These are phyloP conservation scores for Trichoderma arundinaceum DNA, from an alignment of 2,329 filamentous ascomycete species.

Conservation along the genomic window DNA sequence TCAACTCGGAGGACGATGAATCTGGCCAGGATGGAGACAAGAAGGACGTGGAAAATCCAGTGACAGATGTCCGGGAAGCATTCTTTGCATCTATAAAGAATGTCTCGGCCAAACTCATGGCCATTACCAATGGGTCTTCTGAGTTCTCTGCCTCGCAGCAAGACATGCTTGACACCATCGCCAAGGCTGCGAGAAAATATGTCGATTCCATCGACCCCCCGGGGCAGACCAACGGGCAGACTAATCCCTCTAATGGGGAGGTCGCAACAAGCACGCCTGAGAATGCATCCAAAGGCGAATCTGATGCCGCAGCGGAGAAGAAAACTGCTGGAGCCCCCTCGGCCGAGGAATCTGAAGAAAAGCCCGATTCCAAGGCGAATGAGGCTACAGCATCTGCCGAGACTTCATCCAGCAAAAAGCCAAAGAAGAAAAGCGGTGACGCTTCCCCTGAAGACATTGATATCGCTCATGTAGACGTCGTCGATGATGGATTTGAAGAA, in stretches of 20 bases:
- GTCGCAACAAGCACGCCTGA: neutral
- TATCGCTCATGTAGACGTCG: constrained; percentile 48
- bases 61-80: constrained; percentile 40
- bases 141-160: constrained; percentile 48
- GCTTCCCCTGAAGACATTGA: constrained; percentile 56
- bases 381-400: neutral
- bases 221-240: constrained; percentile 21
- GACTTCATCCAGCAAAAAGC: neutral
- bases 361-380: neutral
- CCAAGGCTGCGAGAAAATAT: constrained; percentile 58
- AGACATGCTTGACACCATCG: constrained; percentile 57
- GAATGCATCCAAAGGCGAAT: neutral
- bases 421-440: constrained; percentile 35
- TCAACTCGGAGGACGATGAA: constrained; percentile 35
- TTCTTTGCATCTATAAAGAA: constrained; percentile 46
- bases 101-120: constrained; percentile 52
- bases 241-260: neutral
- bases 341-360: neutral
- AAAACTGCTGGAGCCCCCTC: neutral
- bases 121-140: constrained; percentile 47
- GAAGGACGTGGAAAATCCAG: constrained; percentile 35
- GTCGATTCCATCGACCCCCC: constrained; percentile 47
- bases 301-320: neutral
- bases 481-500: constrained; percentile 36
- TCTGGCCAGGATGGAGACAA: constrained; percentile 33